Conservation (phyloP, 768 basidiomycete species). For the Xerocomellus dryophilus region DNA sequence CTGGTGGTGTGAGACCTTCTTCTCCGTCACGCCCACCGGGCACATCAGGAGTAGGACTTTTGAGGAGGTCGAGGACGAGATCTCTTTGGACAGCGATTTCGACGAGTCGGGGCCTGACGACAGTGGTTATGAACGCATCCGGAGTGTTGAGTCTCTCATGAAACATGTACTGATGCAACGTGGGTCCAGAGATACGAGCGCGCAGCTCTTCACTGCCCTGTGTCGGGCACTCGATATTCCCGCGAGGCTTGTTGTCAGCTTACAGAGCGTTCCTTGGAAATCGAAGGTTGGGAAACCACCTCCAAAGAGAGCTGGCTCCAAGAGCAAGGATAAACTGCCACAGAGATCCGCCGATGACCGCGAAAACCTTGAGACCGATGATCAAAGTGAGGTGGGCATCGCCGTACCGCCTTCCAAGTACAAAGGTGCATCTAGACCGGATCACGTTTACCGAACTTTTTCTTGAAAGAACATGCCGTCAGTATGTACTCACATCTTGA, state of each 20-base stretch:
- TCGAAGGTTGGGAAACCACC: conserved; percentile 53
- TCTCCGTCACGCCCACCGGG: conserved; percentile 57
- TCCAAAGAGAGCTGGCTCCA: conserved; percentile 37
- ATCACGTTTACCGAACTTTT: conserved; percentile 1
- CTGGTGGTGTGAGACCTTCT: conserved; percentile 84
- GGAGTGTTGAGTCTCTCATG: conserved; percentile 84
- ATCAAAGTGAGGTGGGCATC: conserved; percentile 39
- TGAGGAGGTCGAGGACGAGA: conserved; percentile 58
- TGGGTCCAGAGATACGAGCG: conserved; percentile 82
- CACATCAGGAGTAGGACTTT: conserved; percentile 76
- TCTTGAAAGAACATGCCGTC: conserved; percentile 1
- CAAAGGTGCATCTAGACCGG: conserved; percentile 32
- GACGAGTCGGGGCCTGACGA: conserved; percentile 42
- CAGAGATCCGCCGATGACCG: conserved; percentile 19
- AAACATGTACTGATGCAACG: conserved; percentile 80
- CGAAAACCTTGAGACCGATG: conserved; percentile 30
- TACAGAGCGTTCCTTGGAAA: conserved; percentile 93
- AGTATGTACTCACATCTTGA: conserved; percentile 6
- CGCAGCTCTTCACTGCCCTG: conserved; percentile 88
- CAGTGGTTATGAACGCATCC: conserved; percentile 61
- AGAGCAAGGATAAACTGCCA: conserved; percentile 36
- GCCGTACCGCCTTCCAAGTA: conserved; percentile 30
- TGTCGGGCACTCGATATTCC: conserved; percentile 86
- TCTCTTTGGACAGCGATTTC: conserved; percentile 27
- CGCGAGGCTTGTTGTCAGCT: conserved; percentile 79